Base-by-base conservation (phyloP, 1,139 yeast genomes). In the Lodderomyces beijingensis region DNA sequence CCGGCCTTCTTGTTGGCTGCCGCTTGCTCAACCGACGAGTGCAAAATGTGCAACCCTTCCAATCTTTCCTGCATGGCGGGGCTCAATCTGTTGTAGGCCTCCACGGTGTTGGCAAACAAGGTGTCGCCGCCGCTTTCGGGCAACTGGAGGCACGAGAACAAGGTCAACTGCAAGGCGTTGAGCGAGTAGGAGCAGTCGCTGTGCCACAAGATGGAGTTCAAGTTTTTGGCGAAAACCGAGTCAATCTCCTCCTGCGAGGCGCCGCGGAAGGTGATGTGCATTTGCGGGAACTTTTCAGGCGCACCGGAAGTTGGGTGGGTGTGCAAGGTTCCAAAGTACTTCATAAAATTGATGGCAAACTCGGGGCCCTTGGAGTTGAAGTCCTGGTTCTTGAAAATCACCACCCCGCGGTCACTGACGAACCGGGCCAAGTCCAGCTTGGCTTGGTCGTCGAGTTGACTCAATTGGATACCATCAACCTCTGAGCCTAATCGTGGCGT, bases 41-140 rank as follows among this genome's bases (percentile, higher is more conserved):
- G 61, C 28, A 55, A 38, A 2, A 51, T 54, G 30, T 51, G 52
- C 26, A 28, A 28, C 3, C 53, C 45, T 33, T 56, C 60, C 28
- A 57, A 48, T 36, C 55, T 47, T 38, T 45, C 34, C 32, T 51
- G 50, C 43, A 56, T 50, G 2, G 50, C 51, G 5, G 62, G 59
- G 13, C 59, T 53, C 28, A 57, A 47, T 23, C 62, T 37, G 14
- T 51, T 45, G 38, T 55, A 57, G 3, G 59, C 60, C 33, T 56
- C 62, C 7, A 53, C 61, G 8, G 62, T 44, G 33, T 61, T 62
- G 26, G 66, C 66, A 41, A 56, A 57, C 19, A 57, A 41, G 13
- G 62, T 57, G 34, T 62, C 68, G 21, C 72, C 72, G 22, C 70
- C 69, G 16, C 63, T 41, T 12, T 60, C 64, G 7, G 71, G 70